Evolutionary conservation across 2,329 filamentous ascomycete genomes (phyloP).

Genomic region (Neofusicoccum ribis): DNA sequence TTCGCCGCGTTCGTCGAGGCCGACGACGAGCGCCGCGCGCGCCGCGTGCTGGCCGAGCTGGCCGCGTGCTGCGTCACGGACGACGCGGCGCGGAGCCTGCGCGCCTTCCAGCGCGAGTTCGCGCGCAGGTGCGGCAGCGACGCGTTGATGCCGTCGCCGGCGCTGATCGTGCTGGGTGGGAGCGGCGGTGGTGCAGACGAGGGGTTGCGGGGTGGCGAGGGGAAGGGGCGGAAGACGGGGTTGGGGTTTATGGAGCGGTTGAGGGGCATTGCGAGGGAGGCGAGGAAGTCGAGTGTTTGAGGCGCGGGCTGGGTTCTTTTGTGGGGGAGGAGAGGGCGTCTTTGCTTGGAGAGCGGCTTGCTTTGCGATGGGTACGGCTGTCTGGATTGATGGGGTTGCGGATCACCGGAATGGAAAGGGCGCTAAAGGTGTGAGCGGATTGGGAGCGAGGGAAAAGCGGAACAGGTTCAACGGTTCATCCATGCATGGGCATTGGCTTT

Average conservation of each 20-base stretch:
- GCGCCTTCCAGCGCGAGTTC: constrained; percentile 17
- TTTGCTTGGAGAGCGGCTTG: too few relatives aligned
- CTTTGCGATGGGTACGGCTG: too few relatives aligned
- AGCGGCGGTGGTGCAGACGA: background rate
- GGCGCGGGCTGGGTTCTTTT: too few relatives aligned
- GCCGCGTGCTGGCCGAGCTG: constrained; percentile 36
- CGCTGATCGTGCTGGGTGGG: background rate
- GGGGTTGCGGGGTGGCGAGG: constrained; percentile 22
- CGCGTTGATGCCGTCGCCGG: background rate
- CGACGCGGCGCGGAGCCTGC: constrained; percentile 37
- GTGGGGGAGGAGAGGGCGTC: too few relatives aligned
- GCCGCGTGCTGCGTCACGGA: constrained; percentile 35
- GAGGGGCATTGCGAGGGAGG: constrained; percentile 29
- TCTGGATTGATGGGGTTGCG: too few relatives aligned
- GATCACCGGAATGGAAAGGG: too few relatives aligned
- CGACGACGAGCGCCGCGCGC: constrained; percentile 35
- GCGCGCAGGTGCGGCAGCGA: constrained; percentile 1
- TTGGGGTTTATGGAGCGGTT: constrained; percentile 34
- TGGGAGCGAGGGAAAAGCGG: too few relatives aligned
- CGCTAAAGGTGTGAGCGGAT: too few relatives aligned
- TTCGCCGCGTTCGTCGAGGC: constrained; percentile 51
- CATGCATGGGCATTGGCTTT: too few relatives aligned
- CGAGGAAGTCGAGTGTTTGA: background rate
- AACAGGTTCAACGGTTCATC: too few relatives aligned
- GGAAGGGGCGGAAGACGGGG: constrained; percentile 17